Evolutionary conservation across 495 filamentous ascomycete genomes (phyloP), one percentile per base, ranked within the genome.

Genomic region (Glarea lozoyensis): DNA sequence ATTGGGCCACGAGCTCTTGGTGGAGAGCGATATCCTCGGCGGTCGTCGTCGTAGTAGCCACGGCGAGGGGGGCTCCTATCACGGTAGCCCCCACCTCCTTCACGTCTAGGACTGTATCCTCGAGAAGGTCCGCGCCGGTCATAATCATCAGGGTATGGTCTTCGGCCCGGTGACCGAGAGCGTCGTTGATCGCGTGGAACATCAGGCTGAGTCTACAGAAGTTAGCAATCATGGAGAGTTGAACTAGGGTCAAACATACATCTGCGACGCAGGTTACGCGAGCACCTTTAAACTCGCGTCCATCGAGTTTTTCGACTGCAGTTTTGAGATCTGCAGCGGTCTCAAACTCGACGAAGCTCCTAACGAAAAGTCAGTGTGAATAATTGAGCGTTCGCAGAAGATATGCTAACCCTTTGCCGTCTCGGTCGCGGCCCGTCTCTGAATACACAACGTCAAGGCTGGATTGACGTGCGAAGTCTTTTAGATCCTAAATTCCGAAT

Each of bases 401-500:
- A 43, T 22, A 37, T 47, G 73, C 87, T 65, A 64, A 97, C 93
- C 92, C 92, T 78, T 81, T 85, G 49, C 88, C 87, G 64, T 88
- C 85, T 49, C 84, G 85, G 53, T 94, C 92, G 57, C 92, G 87
- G 60, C 82, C 83, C 20, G 93, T 89, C 68, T 99, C 92, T 40
- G 88, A 95, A 60, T 94, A 99, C 47, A 99, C 92, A 52, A 99
- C 92, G 62, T 97, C 93, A 63, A 93, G 77, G 59, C 88, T 87
- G 65, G 89, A 93, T 60, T 89, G 85, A 58, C 92, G 90, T 45
- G 92, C 93, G 62, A 97, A 99, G 65, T 99, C 92, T 86, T 99
- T 99, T 31, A 99, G 78, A 64, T 99, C 93, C 92, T 99, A 85
- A 59, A 74, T 62, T 67, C 68, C 70, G 69, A 43, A 71, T 56